A percentile compares a stretch with the other conserved stretches of the same genome.
Evolutionary conservation across 2,329 filamentous ascomycete species (phyloP).

Genomic region (Fusarium anthophilum): DNA sequence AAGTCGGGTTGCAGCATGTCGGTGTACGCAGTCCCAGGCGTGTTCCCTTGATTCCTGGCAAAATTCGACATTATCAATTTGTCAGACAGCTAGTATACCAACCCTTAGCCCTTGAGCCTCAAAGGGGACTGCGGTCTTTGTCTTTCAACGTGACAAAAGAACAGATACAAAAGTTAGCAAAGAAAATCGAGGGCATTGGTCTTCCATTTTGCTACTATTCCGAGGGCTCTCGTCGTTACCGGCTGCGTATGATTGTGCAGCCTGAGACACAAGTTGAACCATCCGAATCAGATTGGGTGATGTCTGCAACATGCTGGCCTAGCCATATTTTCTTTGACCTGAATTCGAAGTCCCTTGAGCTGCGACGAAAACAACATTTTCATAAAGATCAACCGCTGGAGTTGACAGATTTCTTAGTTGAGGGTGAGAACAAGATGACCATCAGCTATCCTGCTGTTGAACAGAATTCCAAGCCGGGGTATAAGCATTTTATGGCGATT

Average conservation of each 20-base stretch:
- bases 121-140: slow-evolving; percentile 53
- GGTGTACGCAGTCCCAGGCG: slow-evolving; percentile 59
- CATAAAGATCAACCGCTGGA: slow-evolving; percentile 81
- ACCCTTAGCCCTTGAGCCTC: slow-evolving; percentile 54
- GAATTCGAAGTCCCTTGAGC: slow-evolving; percentile 67
- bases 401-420: slow-evolving; percentile 67
- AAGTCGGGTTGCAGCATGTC: slow-evolving; percentile 58
- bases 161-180: slow-evolving; percentile 49
- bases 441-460: slow-evolving; percentile 54
- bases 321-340: slow-evolving; percentile 73
- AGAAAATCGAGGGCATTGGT: slow-evolving; percentile 39
- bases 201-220: slow-evolving; percentile 53
- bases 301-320: slow-evolving; percentile 75
- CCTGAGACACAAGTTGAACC: slow-evolving; percentile 25
- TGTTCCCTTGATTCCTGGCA: slow-evolving; percentile 39
- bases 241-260: slow-evolving; percentile 70
- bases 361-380: slow-evolving; percentile 75
- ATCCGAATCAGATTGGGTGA: slow-evolving; percentile 67
- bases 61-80: slow-evolving; percentile 64
- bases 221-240: slow-evolving; percentile 68
- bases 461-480: slow-evolving; percentile 38
- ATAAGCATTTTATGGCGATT: slow-evolving; percentile 69
- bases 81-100: slow-evolving; percentile 60
- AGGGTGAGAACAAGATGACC: slow-evolving; percentile 70
- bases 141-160: slow-evolving; percentile 56